These are phyloP conservation scores for Didymella pomorum DNA, from an alignment of 2,329 filamentous ascomycete species.

Conservation along the genomic window DNA sequence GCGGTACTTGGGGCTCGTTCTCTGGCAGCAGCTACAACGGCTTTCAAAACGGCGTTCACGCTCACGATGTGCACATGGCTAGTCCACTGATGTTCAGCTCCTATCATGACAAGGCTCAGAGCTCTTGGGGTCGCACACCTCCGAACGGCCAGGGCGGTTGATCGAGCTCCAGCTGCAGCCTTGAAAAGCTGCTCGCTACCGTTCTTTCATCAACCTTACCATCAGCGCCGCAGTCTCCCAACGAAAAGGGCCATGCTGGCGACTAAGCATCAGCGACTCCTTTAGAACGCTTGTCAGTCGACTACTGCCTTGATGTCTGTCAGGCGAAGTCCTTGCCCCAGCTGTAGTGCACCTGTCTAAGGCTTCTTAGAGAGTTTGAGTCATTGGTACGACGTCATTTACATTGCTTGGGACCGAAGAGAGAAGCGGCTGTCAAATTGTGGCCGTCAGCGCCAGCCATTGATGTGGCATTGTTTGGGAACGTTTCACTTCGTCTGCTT, in stretches of 20 bases:
- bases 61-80: slow-evolving; percentile 42
- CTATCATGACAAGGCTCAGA: slow-evolving; percentile 43
- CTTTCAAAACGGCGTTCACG: slow-evolving; percentile 28
- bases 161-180: slow-evolving; percentile 23
- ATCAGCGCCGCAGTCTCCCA: neutral
- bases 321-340: neutral
- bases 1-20: slow-evolving; percentile 35
- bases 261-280: neutral
- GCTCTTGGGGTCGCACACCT: slow-evolving; percentile 47
- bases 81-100: slow-evolving; percentile 55
- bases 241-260: neutral
- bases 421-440: slow-evolving; percentile 1
- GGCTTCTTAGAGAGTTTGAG: neutral
- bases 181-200: slow-evolving; percentile 9
- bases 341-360: neutral
- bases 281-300: neutral
- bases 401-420: slow-evolving; percentile 8
- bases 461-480: slow-evolving; percentile 6
- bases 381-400: slow-evolving; percentile 2
- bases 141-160: slow-evolving; percentile 51
- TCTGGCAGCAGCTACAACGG: slow-evolving; percentile 28
- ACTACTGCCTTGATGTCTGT: neutral
- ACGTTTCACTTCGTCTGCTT: neutral
- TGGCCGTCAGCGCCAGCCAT: neutral
- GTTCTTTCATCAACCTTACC: slow-evolving; percentile 5